phyloP scores from a whole-genome alignment of 2,329 filamentous ascomycete species.

The Ceratocystis diversiconidia region DNA sequence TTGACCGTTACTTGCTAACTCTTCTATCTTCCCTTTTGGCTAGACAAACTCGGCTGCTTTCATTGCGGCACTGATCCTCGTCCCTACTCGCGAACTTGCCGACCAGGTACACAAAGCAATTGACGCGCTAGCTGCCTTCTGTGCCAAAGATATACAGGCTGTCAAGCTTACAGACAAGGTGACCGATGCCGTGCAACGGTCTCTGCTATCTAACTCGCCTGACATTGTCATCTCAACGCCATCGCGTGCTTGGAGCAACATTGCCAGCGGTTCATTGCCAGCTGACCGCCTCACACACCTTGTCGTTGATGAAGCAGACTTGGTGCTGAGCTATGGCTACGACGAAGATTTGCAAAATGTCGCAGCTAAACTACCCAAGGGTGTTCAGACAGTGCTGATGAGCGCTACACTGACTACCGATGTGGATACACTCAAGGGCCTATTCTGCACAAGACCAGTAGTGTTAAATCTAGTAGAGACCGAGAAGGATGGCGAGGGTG shows the following conservation, averaged over 20 bases:
- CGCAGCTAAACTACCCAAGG: slow-evolving; percentile 62
- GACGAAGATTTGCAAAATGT: slow-evolving; percentile 77
- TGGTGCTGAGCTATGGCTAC: slow-evolving; percentile 88
- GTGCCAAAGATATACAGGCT: slow-evolving; percentile 65
- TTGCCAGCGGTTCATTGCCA: slow-evolving; percentile 49
- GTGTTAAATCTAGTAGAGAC: slow-evolving; percentile 66
- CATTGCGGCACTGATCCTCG: slow-evolving; percentile 72
- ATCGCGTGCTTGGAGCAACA: slow-evolving; percentile 63
- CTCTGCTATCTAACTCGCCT: slow-evolving; percentile 69
- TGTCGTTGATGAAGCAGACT: slow-evolving; percentile 86
- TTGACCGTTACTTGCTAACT: neutral
- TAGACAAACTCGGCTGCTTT: slow-evolving; percentile 34
- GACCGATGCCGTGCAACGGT: slow-evolving; percentile 74
- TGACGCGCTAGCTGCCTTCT: slow-evolving; percentile 64
- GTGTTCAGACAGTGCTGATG: slow-evolving; percentile 82
- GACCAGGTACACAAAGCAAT: slow-evolving; percentile 76
- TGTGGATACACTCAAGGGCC: slow-evolving; percentile 66
- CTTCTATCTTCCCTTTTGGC: slow-evolving; percentile 12
- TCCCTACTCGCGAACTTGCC: slow-evolving; percentile 87
- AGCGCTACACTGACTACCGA: slow-evolving; percentile 84
- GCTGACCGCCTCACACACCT: slow-evolving; percentile 59
- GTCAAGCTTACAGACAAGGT: slow-evolving; percentile 86
- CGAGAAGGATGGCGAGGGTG: slow-evolving; percentile 58
- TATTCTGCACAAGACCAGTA: slow-evolving; percentile 72
- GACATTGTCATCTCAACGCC: slow-evolving; percentile 89